Evolutionary conservation across 2,329 filamentous ascomycete species (phyloP).

Genomic region (Epichloe baconii): DNA sequence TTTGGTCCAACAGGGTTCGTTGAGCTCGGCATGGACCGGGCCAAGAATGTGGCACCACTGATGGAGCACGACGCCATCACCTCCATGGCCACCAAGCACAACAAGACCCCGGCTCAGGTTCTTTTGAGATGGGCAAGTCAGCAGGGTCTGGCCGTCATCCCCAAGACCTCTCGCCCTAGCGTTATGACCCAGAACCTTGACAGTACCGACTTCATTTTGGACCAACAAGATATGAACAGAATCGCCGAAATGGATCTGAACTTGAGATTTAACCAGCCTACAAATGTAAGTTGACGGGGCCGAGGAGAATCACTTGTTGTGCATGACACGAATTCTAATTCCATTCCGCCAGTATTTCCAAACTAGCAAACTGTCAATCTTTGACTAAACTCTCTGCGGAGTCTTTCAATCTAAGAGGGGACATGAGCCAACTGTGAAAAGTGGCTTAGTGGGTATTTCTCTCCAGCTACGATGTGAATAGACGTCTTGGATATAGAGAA

Average conservation of each 20-base stretch:
- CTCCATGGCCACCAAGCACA: slow-evolving; percentile 51
- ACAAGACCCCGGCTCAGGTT: slow-evolving; percentile 35
- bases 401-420: neutral
- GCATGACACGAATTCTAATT: neutral
- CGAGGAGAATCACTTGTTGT: neutral
- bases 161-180: slow-evolving; percentile 50
- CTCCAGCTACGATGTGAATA: neutral
- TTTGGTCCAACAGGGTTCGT: slow-evolving; percentile 71
- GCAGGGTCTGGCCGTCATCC: slow-evolving; percentile 67
- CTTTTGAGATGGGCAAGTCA: slow-evolving; percentile 82
- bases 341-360: slow-evolving; percentile 1
- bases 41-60: slow-evolving; percentile 48
- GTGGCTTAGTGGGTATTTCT: neutral
- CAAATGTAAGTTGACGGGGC: slow-evolving; percentile 38
- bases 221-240: slow-evolving; percentile 49
- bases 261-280: slow-evolving; percentile 66
- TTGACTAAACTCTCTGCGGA: neutral
- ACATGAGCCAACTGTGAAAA: neutral
- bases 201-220: slow-evolving; percentile 52
- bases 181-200: slow-evolving; percentile 54
- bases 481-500: neutral
- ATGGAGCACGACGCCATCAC: slow-evolving; percentile 58
- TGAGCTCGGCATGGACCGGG: slow-evolving; percentile 55
- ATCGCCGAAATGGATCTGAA: slow-evolving; percentile 53
- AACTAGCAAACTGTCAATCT: slow-evolving; percentile 3